Evolutionary conservation across 805 yeast genomes (phyloP).

Genomic region (Komagataella kurtzmanii): DNA sequence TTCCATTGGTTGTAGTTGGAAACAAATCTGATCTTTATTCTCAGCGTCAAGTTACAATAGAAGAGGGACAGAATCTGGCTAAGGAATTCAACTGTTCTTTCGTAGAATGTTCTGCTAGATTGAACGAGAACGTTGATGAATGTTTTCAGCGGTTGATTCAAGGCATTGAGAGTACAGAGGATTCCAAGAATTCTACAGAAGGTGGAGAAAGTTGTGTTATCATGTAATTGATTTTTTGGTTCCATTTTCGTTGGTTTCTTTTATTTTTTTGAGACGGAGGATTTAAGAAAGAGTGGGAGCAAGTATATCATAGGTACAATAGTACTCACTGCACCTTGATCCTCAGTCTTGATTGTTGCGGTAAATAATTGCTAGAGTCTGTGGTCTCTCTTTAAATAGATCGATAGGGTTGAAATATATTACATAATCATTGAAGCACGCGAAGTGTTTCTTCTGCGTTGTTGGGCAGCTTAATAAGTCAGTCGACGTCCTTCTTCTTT

Average conservation of each 20-base stretch:
- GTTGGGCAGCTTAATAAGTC: neutral
- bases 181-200: constrained; percentile 20
- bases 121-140: constrained; percentile 27
- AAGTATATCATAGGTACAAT: neutral
- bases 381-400: neutral
- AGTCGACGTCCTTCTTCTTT: constrained; percentile 11
- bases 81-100: constrained; percentile 28
- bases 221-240: neutral
- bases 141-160: constrained; percentile 49
- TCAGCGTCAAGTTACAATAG: constrained; percentile 40
- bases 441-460: neutral
- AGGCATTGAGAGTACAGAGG: constrained; percentile 50
- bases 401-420: neutral
- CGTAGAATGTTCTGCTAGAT: constrained; percentile 35
- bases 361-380: neutral
- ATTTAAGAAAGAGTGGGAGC: neutral
- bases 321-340: neutral
- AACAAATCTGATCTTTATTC: constrained; percentile 41
- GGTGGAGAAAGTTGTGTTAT: neutral
- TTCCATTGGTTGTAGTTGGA: constrained; percentile 35
- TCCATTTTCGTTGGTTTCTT: neutral
- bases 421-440: neutral
- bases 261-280: neutral
- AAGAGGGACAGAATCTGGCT: constrained; percentile 35
- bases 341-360: neutral